Evolutionary conservation across 2,329 filamentous ascomycete species (phyloP).

Genomic region (Paracorniculantispora psalliotae): DNA sequence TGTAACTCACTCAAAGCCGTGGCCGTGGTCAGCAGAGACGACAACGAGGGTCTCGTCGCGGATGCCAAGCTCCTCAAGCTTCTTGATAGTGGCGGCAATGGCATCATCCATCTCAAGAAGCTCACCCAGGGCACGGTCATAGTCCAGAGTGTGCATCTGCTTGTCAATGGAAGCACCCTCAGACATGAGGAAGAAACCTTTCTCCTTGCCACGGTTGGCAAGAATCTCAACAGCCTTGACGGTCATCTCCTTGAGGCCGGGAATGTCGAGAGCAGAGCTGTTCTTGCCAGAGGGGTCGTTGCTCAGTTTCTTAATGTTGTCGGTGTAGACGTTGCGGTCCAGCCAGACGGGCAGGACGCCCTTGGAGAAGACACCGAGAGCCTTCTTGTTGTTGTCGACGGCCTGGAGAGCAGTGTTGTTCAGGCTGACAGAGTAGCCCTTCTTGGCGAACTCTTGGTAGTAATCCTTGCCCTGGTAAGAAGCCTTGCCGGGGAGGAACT

Average conservation of each 20-base stretch:
- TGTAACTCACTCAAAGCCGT: conserved; percentile 64
- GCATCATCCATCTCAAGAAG: conserved; percentile 84
- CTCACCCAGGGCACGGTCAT: conserved; percentile 79
- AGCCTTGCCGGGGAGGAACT: conserved; percentile 62
- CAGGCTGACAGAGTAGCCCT: conserved; percentile 64
- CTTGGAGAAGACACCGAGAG: conserved; percentile 73
- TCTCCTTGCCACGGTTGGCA: conserved; percentile 57
- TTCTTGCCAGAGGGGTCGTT: conserved; percentile 66
- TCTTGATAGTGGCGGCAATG: conserved; percentile 65
- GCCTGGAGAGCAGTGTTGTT: conserved; percentile 68
- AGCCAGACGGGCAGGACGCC: conserved; percentile 79
- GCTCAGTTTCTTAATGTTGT: conserved; percentile 60
- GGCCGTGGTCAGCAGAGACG: conserved; percentile 83
- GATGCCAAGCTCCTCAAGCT: conserved; percentile 60
- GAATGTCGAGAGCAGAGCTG: conserved; percentile 64
- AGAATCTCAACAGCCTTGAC: conserved; percentile 80
- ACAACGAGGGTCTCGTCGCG: conserved; percentile 74
- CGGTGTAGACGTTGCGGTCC: conserved; percentile 73
- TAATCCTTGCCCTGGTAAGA: conserved; percentile 71
- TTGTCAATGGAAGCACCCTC: conserved; percentile 85
- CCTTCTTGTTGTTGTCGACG: conserved; percentile 53
- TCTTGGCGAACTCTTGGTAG: conserved; percentile 69
- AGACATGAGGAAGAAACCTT: conserved; percentile 84
- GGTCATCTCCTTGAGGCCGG: conserved; percentile 85
- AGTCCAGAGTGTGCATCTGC: conserved; percentile 82